Percentiles rank a stretch among this genome's conserved stretches.
These are phyloP conservation scores for Solanum sitiens DNA, from an alignment of 257 asterid genomes.

Conservation along the genomic window DNA sequence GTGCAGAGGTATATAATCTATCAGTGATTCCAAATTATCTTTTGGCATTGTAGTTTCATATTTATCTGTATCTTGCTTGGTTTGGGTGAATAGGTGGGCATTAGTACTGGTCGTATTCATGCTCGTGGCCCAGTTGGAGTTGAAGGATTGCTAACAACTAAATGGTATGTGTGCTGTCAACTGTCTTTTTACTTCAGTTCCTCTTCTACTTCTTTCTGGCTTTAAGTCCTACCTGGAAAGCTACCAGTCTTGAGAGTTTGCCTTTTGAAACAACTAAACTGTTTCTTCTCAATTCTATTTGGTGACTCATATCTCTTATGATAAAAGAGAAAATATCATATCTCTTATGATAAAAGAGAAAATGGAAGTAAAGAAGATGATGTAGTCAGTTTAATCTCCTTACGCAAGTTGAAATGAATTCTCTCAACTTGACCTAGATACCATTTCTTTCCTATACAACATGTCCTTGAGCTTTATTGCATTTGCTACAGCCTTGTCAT, in stretches of 20 bases:
- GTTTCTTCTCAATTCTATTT: background rate
- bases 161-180: slow-evolving; percentile 43
- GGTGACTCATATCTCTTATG: background rate
- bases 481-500: background rate
- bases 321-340: background rate
- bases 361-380: background rate
- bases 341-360: background rate
- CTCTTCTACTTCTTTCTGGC: background rate
- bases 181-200: background rate
- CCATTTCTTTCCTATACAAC: background rate
- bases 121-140: slow-evolving; percentile 99
- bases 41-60: background rate
- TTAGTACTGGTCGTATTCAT: slow-evolving; percentile 90
- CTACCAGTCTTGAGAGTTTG: background rate
- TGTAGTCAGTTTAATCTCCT: background rate
- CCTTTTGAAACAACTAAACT: background rate
- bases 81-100: slow-evolving; percentile 60
- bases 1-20: slow-evolving; percentile 67
- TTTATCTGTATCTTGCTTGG: background rate
- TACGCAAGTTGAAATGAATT: background rate
- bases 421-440: background rate
- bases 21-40: background rate
- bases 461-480: background rate
- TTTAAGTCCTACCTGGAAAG: background rate
- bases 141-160: slow-evolving; percentile 88